Percentiles rank a stretch among this genome's conserved stretches.
Evolutionary conservation across 2,329 filamentous ascomycete species (phyloP).

Genomic region (Aspergillus proliferans): DNA sequence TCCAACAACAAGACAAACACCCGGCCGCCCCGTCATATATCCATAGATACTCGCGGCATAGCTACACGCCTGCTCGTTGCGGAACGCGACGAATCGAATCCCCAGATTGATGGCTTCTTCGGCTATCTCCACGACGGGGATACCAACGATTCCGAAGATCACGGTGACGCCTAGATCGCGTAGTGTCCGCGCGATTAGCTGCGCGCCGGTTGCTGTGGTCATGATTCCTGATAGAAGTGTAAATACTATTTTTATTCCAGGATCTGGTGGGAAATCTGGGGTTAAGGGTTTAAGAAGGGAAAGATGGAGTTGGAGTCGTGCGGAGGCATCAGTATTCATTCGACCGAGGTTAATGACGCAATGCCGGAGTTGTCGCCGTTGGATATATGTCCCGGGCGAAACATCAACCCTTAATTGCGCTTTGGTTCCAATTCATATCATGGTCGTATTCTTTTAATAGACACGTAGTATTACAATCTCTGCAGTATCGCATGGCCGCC

Average conservation of each 20-base stretch:
- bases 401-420: too few relatives aligned
- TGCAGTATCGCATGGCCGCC: too few relatives aligned
- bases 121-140: constrained; percentile 52
- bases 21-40: constrained; percentile 51
- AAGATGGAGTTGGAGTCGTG: not conserved
- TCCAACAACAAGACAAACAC: constrained; percentile 54
- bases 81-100: constrained; percentile 53
- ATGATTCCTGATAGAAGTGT: constrained; percentile 9
- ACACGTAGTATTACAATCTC: too few relatives aligned
- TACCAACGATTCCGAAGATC: constrained; percentile 51
- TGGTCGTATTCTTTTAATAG: too few relatives aligned
- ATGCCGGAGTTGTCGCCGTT: not conserved
- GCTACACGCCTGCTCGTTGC: constrained; percentile 54
- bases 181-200: constrained; percentile 45
- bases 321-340: not conserved
- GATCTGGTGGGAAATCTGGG: not conserved
- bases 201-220: constrained; percentile 33
- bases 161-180: constrained; percentile 45
- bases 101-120: constrained; percentile 52
- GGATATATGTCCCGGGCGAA: not conserved
- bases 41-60: constrained; percentile 56
- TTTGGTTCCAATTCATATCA: too few relatives aligned
- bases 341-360: constrained; percentile 4
- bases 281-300: not conserved
- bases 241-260: not conserved